A percentile compares a stretch with the other conserved stretches of the same genome.
Conservation (phyloP, 331 rosid species). For the Malus hybrid region DNA sequence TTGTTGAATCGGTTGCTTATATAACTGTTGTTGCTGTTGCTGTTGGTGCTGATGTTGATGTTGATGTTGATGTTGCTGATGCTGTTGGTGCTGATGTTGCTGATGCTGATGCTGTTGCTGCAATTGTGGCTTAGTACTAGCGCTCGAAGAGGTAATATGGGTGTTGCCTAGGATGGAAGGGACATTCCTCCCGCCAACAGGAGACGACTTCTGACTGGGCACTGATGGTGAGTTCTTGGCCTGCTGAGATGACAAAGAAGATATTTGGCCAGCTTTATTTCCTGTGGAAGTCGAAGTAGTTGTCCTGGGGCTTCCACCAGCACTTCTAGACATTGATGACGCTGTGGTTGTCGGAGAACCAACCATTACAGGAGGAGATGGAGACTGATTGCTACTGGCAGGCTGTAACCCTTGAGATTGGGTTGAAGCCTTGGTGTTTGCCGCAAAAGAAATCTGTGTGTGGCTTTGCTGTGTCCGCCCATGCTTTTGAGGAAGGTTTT, state of each 20-base stretch:
- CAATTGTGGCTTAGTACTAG: constrained; percentile 47
- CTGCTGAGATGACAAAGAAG: constrained; percentile 75
- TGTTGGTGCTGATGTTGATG: constrained; percentile 10
- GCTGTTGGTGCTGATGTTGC: constrained; percentile 26
- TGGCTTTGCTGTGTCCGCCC: constrained; percentile 59
- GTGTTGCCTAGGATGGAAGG: constrained; percentile 62
- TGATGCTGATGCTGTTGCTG: constrained; percentile 29
- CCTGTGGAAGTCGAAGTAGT: constrained; percentile 48
- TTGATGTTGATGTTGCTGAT: constrained; percentile 13
- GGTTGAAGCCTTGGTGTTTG: constrained; percentile 51
- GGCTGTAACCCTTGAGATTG: constrained; percentile 52
- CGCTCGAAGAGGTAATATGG: constrained; percentile 42
- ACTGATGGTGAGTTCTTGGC: constrained; percentile 41
- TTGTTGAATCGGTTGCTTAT: constrained; percentile 61
- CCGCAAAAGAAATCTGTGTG: constrained; percentile 74
- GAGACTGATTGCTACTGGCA: constrained; percentile 53
- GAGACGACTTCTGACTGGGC: constrained; percentile 69
- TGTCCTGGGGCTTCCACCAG: constrained; percentile 86
- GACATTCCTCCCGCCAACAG: constrained; percentile 69
- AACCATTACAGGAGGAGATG: constrained; percentile 76
- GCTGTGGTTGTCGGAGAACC: constrained; percentile 81
- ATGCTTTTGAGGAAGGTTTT: constrained; percentile 60
- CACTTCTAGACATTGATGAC: constrained; percentile 74
- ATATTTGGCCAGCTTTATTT: constrained; percentile 57
- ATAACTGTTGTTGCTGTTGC: constrained; percentile 5